Evolutionary conservation across 169 alveolate genomes (phyloP), one percentile per base, ranked within the genome.

Genomic region (Plasmodium gonderi): DNA sequence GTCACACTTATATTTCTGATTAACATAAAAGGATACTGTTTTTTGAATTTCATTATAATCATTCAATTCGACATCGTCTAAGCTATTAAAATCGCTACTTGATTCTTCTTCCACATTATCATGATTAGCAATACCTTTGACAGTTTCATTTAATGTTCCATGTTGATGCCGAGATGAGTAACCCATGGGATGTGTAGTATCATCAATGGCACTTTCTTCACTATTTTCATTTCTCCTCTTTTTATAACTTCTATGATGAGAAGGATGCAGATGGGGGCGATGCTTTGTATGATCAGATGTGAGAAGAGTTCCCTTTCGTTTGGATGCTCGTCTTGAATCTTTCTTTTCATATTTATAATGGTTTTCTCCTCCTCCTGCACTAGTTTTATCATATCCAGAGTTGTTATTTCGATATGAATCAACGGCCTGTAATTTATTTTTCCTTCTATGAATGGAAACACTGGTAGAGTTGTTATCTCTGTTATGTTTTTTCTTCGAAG

Each of bases 1-100:
- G 64, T 83, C 83, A 12, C 92, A 83, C 42, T 83, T 83, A 23
- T 83, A 83, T 60, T 83, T 83, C 31, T 83, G 92, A 45, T 83
- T 83, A 0, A 83, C 83, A 11, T 83, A 83, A 49, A 83, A 83
- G 11, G 92, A 64, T 0, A 83, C 77, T 4, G 64, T 72, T 42
- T 64, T 72, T 83, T 83, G 72, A 14, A 60, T 60, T 0, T 60
- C 72, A 20, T 60, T 60, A n/a, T 60, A 60, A 11, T 60, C 72
- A 36, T 60, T 60, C 12, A 60, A 36, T n/a, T 60, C 72, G 14
- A 60, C 26, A n/a, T 11, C 72, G 29, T 60, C 72, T n/a, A 60
- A 3, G 38, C 72, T 60, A 36, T 60, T 60, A 5, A 60, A 60
- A n/a, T 60, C 72, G 36, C 72, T 60, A 14, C 26, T 36, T 6